Percentiles rank a stretch among this genome's conserved stretches.
phyloP scores from a whole-genome alignment of 306 rosid genomes.

The Comarum palustre region DNA sequence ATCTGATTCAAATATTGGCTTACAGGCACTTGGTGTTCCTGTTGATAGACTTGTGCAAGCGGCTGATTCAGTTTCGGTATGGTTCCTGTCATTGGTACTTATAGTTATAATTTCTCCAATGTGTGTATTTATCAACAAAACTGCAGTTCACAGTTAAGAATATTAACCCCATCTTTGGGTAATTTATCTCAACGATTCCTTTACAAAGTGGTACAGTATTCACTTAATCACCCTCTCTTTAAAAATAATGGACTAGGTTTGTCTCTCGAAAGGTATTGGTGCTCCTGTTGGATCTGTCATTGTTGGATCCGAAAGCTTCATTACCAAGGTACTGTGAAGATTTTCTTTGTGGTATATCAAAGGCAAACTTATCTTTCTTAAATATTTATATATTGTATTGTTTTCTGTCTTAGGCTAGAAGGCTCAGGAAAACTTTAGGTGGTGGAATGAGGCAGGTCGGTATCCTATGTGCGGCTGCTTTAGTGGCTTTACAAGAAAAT shows the following conservation, averaged over 20 bases:
- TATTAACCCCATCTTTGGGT: background rate
- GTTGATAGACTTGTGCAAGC: slow-evolving; percentile 80
- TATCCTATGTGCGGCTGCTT: slow-evolving; percentile 79
- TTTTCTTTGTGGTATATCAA: background rate
- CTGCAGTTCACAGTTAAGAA: background rate
- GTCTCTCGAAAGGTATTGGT: slow-evolving; percentile 87
- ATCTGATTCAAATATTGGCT: slow-evolving; percentile 28
- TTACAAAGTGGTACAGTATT: background rate
- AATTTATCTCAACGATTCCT: background rate
- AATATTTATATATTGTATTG: background rate
- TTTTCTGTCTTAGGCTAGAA: slow-evolving; percentile 54
- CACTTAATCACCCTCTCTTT: background rate
- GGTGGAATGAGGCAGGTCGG: slow-evolving; percentile 98
- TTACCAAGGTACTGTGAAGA: slow-evolving; percentile 56
- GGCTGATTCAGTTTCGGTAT: slow-evolving; percentile 80
- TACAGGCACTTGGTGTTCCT: slow-evolving; percentile 91
- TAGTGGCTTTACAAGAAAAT: slow-evolving; percentile 73
- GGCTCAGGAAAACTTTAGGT: slow-evolving; percentile 80
- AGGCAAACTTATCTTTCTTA: slow-evolving; percentile 3
- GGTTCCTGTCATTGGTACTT: slow-evolving; percentile 14
- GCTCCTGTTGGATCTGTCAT: slow-evolving; percentile 94
- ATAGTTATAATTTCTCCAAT: slow-evolving; percentile 2
- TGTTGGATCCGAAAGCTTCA: slow-evolving; percentile 75
- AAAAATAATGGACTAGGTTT: slow-evolving; percentile 51
- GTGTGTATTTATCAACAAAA: background rate